Percentiles rank a stretch among this genome's conserved stretches.
These are phyloP conservation scores for Tetrahymena elliotti DNA, from an alignment of 73 alveolate species.

Conservation along the genomic window DNA sequence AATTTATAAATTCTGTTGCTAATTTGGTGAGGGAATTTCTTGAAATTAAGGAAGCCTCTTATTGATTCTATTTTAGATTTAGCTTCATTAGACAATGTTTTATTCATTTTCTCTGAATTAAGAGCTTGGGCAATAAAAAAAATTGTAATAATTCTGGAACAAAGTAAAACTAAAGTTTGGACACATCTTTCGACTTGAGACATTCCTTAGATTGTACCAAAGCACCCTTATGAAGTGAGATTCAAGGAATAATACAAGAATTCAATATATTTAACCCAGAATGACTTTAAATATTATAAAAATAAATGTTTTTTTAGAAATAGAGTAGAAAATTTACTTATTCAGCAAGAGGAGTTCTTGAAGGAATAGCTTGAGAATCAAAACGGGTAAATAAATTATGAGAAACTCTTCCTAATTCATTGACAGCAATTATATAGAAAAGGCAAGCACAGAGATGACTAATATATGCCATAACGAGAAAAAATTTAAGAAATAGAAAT, in stretches of 20 bases:
- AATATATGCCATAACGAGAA: not conserved
- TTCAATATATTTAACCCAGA: not conserved
- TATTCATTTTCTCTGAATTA: not conserved
- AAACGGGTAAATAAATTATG: not conserved
- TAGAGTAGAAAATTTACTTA: not conserved
- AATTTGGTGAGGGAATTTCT: not conserved
- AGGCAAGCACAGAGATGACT: not conserved
- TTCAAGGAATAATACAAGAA: not conserved
- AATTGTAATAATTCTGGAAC: not conserved
- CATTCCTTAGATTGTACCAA: not conserved
- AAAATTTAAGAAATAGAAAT: not conserved
- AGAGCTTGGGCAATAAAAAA: not conserved
- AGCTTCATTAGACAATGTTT: not conserved
- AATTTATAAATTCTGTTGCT: not conserved
- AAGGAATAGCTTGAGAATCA: not conserved
- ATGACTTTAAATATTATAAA: too few species aligned
- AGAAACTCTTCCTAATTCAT: not conserved
- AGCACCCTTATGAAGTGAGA: not conserved
- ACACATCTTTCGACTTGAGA: not conserved
- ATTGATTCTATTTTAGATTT: not conserved
- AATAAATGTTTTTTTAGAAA: too few species aligned
- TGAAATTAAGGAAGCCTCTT: not conserved
- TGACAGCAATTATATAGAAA: not conserved
- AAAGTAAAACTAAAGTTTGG: not conserved
- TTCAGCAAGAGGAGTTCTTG: not conserved